phyloP scores from a whole-genome alignment of 2,329 filamentous ascomycete species.

The Tympanopsis confertula region DNA sequence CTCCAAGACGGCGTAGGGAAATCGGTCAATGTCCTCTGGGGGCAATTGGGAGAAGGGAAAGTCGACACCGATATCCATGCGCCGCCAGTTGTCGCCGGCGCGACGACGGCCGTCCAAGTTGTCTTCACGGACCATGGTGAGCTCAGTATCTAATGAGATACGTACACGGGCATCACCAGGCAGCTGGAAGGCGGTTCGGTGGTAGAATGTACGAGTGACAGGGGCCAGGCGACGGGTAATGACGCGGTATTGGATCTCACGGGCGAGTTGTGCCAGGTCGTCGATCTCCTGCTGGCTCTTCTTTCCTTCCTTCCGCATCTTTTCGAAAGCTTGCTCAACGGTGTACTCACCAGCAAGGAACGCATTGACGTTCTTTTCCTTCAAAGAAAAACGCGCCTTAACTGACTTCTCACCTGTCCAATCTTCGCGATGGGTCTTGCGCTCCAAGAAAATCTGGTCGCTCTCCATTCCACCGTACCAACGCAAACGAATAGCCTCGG shows the following conservation, averaged over 20 bases:
- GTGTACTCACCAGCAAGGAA: constrained; percentile 77
- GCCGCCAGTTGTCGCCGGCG: constrained; percentile 81
- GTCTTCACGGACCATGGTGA: constrained; percentile 90
- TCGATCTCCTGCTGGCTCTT: constrained; percentile 85
- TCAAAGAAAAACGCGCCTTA: constrained; percentile 86
- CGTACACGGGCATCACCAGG: constrained; percentile 91
- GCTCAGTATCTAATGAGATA: constrained; percentile 90
- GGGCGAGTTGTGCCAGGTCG: constrained; percentile 77
- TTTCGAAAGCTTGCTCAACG: constrained; percentile 84
- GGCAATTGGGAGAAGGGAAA: constrained; percentile 86
- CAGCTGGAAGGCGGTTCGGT: constrained; percentile 93
- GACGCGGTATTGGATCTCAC: constrained; percentile 87
- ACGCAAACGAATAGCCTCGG: constrained; percentile 86
- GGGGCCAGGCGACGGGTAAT: constrained; percentile 78
- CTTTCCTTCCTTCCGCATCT: constrained; percentile 88
- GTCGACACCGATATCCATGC: constrained; percentile 95
- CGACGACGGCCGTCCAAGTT: constrained; percentile 73
- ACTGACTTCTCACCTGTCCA: constrained; percentile 99
- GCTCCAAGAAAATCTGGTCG: constrained; percentile 91
- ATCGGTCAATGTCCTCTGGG: constrained; percentile 72
- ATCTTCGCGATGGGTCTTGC: constrained; percentile 95
- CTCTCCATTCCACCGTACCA: constrained; percentile 97
- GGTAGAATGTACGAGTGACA: constrained; percentile 92
- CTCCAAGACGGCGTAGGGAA: constrained; percentile 91
- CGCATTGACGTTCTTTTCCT: constrained; percentile 94